Conservation (phyloP, 2,329 filamentous ascomycete species). For the Beauveria sp. region DNA sequence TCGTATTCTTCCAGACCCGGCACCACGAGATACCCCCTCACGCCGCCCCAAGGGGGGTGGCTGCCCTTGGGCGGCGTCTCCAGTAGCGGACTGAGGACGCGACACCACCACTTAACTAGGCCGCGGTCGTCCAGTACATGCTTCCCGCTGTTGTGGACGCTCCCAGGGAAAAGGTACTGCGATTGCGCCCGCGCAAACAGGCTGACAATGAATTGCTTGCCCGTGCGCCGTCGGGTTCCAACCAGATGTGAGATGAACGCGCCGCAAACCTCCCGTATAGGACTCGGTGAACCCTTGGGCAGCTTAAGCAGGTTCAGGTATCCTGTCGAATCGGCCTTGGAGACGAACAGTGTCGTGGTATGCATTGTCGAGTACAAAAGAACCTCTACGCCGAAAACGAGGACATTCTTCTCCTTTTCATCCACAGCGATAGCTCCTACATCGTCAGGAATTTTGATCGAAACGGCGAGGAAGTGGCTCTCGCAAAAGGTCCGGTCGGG, state of each 20-base stretch:
- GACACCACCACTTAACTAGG: slow-evolving; percentile 94
- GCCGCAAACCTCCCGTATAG: slow-evolving; percentile 64
- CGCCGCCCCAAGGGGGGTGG: slow-evolving; percentile 31
- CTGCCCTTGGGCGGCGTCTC: slow-evolving; percentile 31
- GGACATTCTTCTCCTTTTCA: slow-evolving; percentile 39
- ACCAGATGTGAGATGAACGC: slow-evolving; percentile 73
- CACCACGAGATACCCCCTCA: slow-evolving; percentile 77
- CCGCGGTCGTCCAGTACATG: slow-evolving; percentile 88
- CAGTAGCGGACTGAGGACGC: slow-evolving; percentile 71
- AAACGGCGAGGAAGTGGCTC: slow-evolving; percentile 62
- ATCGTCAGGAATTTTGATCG: slow-evolving; percentile 29
- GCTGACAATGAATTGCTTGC: slow-evolving; percentile 68
- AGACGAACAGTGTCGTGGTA: slow-evolving; percentile 84
- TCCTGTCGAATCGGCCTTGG: slow-evolving; percentile 94
- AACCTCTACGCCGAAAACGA: slow-evolving; percentile 80
- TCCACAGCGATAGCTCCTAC: not conserved
- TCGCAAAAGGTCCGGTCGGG: slow-evolving; percentile 79
- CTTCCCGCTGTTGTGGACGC: slow-evolving; percentile 74
- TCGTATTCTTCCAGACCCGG: slow-evolving; percentile 81
- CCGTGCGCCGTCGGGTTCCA: slow-evolving; percentile 53
- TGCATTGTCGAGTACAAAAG: slow-evolving; percentile 76
- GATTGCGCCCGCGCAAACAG: slow-evolving; percentile 87
- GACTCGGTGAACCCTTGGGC: slow-evolving; percentile 57
- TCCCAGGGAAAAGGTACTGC: slow-evolving; percentile 92
- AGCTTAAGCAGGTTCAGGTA: slow-evolving; percentile 63